Percentiles rank a stretch among this genome's conserved stretches.
These are phyloP conservation scores for Penicillium hesseltinei DNA, from an alignment of 2,329 filamentous ascomycete species.

Conservation along the genomic window DNA sequence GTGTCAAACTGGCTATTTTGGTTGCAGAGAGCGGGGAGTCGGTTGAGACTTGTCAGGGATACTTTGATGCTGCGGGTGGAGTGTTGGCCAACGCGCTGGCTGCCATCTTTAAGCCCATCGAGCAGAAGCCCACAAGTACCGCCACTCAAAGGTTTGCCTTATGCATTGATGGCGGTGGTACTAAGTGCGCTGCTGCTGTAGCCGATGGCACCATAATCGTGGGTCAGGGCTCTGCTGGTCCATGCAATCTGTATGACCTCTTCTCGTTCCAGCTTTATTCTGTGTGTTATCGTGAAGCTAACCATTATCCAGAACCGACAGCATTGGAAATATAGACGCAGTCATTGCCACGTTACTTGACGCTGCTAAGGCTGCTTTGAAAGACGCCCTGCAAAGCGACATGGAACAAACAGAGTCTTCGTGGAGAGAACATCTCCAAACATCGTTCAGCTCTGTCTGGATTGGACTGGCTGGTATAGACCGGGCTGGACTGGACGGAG, in stretches of 20 bases:
- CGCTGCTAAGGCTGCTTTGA: slow-evolving; percentile 19
- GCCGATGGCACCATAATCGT: slow-evolving; percentile 25
- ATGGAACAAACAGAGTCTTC: neutral
- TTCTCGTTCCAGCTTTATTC: neutral
- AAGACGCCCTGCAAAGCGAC: neutral
- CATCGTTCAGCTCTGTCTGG: slow-evolving; percentile 36
- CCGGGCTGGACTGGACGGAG: slow-evolving; percentile 29
- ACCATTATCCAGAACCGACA: slow-evolving; percentile 18
- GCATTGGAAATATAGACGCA: slow-evolving; percentile 15
- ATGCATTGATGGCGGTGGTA: slow-evolving; percentile 46
- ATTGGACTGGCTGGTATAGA: slow-evolving; percentile 45
- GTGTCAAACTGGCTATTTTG: slow-evolving; percentile 37
- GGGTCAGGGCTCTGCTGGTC: slow-evolving; percentile 34
- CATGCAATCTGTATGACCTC: slow-evolving; percentile 42
- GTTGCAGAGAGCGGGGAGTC: slow-evolving; percentile 26
- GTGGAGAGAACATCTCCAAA: slow-evolving; percentile 6
- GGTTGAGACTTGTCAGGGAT: slow-evolving; percentile 24
- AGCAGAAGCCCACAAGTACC: neutral
- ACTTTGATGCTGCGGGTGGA: slow-evolving; percentile 24
- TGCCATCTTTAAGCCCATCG: slow-evolving; percentile 1
- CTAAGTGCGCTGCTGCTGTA: slow-evolving; percentile 43
- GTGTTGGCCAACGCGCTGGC: slow-evolving; percentile 26
- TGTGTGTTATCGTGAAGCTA: neutral
- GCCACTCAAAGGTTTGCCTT: slow-evolving; percentile 24
- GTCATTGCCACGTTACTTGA: slow-evolving; percentile 29